phyloP scores from a whole-genome alignment of 345 rosid species.

The Nasturtium officinale region DNA sequence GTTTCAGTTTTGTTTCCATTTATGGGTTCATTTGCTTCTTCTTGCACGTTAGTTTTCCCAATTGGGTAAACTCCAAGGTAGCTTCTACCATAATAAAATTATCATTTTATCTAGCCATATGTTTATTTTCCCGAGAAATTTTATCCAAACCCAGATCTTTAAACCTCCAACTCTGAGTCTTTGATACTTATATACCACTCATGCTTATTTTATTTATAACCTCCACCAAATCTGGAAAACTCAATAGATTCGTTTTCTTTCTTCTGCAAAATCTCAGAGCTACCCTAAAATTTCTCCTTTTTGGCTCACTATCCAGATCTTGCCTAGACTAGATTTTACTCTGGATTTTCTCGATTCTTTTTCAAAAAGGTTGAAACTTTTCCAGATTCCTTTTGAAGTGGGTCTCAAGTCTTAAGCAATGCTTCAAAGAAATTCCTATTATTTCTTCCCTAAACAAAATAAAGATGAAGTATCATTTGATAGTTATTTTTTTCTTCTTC shows the following conservation, averaged over 20 bases:
- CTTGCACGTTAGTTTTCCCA: conserved; percentile 41
- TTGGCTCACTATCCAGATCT: conserved; percentile 34
- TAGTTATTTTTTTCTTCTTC: conserved; percentile 28
- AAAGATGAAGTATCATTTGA: conserved; percentile 18
- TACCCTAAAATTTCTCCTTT: not conserved
- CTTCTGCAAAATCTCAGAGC: conserved; percentile 24
- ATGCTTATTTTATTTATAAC: conserved; percentile 30
- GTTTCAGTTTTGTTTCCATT: conserved; percentile 33
- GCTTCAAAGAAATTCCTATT: conserved; percentile 26
- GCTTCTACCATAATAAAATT: conserved; percentile 23
- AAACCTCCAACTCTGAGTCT: conserved; percentile 38
- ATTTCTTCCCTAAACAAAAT: conserved; percentile 33
- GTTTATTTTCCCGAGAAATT: conserved; percentile 43
- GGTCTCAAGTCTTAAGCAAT: conserved; percentile 27
- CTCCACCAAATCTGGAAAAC: conserved; percentile 44
- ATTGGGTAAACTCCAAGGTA: conserved; percentile 45
- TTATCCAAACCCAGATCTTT: conserved; percentile 42
- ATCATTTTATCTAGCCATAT: conserved; percentile 28
- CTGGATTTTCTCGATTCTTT: not conserved
- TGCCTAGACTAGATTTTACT: conserved; percentile 30
- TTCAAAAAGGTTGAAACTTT: conserved; percentile 32
- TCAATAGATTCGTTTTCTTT: conserved; percentile 28
- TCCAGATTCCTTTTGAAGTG: conserved; percentile 42
- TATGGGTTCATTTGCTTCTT: conserved; percentile 35
- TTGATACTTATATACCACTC: conserved; percentile 31